These are phyloP conservation scores for Trichophyton mentagrophytes DNA, from an alignment of 2,329 filamentous ascomycete species.

Conservation along the genomic window DNA sequence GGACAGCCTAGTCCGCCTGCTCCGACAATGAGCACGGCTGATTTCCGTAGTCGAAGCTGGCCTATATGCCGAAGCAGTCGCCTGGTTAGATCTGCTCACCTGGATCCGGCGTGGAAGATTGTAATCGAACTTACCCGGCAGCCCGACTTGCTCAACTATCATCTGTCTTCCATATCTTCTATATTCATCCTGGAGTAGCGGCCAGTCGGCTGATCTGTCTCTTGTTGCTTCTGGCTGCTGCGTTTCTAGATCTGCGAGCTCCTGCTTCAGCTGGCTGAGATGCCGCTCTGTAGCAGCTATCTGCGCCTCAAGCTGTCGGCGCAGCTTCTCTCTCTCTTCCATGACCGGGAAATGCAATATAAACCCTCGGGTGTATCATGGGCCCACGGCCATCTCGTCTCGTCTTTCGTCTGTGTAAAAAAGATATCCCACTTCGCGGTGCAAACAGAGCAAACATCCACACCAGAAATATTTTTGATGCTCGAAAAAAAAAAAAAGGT, in stretches of 20 bases:
- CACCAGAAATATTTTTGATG: neutral
- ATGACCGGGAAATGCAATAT: neutral
- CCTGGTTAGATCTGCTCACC: neutral
- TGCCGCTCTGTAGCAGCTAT: constrained; percentile 27
- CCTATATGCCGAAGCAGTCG: constrained; percentile 36
- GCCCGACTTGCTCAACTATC: constrained; percentile 69
- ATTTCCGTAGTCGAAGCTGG: constrained; percentile 58
- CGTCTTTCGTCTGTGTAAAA: neutral
- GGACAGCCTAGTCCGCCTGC: constrained; percentile 85
- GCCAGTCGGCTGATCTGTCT: constrained; percentile 44
- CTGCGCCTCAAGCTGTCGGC: constrained; percentile 15
- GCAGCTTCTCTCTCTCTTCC: constrained; percentile 4
- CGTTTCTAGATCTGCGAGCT: constrained; percentile 18
- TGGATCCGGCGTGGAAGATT: neutral
- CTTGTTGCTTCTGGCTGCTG: neutral
- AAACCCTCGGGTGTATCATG: too few species aligned
- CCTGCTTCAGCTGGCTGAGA: constrained; percentile 24
- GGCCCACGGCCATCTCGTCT: neutral
- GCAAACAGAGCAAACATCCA: constrained; percentile 3
- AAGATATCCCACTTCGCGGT: neutral
- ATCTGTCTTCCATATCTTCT: constrained; percentile 80
- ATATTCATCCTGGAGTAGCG: constrained; percentile 61
- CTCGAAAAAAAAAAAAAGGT: neutral
- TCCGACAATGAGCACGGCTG: constrained; percentile 68
- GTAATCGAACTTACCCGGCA: constrained; percentile 44